These are phyloP conservation scores for Globisporangium nunn DNA, from an alignment of 352 stramenopile genomes.

Conservation along the genomic window DNA sequence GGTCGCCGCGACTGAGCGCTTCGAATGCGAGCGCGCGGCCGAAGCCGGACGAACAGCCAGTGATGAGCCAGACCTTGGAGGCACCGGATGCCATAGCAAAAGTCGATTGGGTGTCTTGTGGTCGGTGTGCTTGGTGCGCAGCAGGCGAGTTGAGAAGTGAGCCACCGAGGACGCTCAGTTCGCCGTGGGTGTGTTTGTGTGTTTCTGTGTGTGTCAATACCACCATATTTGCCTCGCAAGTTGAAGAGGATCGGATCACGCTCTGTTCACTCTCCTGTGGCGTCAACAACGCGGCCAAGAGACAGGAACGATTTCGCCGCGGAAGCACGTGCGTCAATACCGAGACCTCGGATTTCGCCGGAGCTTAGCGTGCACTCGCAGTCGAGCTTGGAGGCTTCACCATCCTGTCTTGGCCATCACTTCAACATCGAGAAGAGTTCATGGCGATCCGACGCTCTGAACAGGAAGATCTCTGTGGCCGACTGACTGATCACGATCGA, in stretches of 20 bases:
- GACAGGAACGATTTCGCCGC: not conserved
- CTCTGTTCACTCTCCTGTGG: not conserved
- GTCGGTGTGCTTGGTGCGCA: not conserved
- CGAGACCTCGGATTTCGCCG: not conserved
- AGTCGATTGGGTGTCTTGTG: not conserved
- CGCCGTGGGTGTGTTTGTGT: no score
- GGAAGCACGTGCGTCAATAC: not conserved
- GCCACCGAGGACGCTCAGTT: no score
- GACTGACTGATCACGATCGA: not conserved
- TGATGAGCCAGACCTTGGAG: constrained; percentile 12
- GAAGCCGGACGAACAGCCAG: constrained; percentile 16
- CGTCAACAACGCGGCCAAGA: not conserved
- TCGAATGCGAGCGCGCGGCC: constrained; percentile 20
- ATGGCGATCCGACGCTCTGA: no score
- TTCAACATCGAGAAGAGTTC: no score
- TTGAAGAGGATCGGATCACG: not conserved
- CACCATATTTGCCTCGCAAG: not conserved
- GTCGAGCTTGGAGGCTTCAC: no score
- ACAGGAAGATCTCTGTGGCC: no score
- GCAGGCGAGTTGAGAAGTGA: not conserved
- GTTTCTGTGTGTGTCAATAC: no score
- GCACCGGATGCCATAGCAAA: not conserved
- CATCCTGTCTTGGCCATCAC: no score
- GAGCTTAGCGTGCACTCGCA: no score
- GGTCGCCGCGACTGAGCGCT: constrained; percentile 22